These are phyloP conservation scores for Colletotrichum melonis DNA, from an alignment of 2,329 filamentous ascomycete species.

Conservation along the genomic window DNA sequence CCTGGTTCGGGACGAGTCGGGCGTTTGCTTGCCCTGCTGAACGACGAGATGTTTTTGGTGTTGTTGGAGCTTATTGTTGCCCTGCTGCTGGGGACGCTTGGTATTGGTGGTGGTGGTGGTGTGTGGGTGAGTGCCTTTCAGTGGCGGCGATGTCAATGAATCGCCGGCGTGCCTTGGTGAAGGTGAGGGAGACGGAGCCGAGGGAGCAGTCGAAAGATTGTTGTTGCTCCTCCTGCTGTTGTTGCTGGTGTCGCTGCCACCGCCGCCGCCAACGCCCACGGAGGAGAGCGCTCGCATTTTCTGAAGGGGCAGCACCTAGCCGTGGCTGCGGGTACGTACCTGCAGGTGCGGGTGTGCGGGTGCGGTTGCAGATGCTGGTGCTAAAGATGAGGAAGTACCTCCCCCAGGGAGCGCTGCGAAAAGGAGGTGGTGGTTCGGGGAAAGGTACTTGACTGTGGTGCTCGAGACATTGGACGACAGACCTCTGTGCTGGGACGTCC, in stretches of 20 bases:
- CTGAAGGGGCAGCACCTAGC: not conserved
- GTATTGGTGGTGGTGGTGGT: not conserved
- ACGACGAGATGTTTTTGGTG: constrained; percentile 13
- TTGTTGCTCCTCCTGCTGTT: not conserved
- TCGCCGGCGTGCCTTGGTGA: constrained; percentile 1
- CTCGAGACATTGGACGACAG: constrained; percentile 28
- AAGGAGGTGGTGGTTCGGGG: not conserved
- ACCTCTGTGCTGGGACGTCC: not conserved
- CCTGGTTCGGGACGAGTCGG: constrained; percentile 27
- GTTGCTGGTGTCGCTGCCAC: not conserved
- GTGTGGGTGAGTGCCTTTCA: not conserved
- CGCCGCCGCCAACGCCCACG: not conserved
- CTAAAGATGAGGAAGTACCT: not conserved
- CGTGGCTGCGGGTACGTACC: not conserved
- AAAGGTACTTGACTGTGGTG: constrained; percentile 2
- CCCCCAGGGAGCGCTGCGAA: not conserved
- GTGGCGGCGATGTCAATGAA: not conserved
- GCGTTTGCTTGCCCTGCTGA: not conserved
- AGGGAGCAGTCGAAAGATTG: constrained; percentile 17
- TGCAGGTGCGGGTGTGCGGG: not conserved
- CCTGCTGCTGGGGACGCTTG: not conserved
- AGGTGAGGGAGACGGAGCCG: not conserved
- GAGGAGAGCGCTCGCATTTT: constrained; percentile 27
- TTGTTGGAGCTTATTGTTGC: not conserved
- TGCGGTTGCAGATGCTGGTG: no score